Evolutionary conservation across 768 basidiomycete genomes (phyloP), one percentile per base, ranked within the genome.

Genomic region (Dendrothele bispora): DNA sequence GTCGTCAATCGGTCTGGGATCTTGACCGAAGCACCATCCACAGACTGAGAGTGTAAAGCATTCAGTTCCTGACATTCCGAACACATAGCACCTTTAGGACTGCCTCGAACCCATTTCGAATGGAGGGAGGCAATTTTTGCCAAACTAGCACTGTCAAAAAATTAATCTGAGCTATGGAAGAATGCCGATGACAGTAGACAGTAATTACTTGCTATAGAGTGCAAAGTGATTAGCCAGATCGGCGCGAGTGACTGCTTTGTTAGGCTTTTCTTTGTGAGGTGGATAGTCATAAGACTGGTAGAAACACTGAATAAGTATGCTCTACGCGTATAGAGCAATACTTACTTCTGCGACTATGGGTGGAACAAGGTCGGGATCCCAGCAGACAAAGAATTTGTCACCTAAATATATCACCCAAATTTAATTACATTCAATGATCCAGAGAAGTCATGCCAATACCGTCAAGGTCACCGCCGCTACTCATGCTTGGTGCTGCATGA

Each of bases 31-130:
- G 78, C 84, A 0, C 84, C 84, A 53, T 86, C 84, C 1, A 86
- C 84, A 2, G 78, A 81, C 45, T 83, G 81, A 3, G 84, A 87
- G 54, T 87, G 83, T 7, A 87, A 63, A 0, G 83, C 84, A 50
- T 86, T 86, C 21, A 87, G 68, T 55, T 87, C 84, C 55, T 86
- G 84, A 53, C 84, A 87, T 64, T 87, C 78, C 0, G 74, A 62
- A 55, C 79, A 77, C 53, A 84, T 65, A 0, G 83, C 83, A 24
- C 84, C 84, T 39, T 73, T 61, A 0, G 78, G 74, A 46, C 74
- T 79, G 34, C 64, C 66, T 2, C 77, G 72, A 40, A 76, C 74
- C 84, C 84, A 86, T 60, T 79, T 78, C 2, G 70, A 69, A 48
- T 86, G 83, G 14, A 86, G 64, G 10, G 77, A 69, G 1, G 79